A percentile compares a stretch with the other conserved stretches of the same genome.
These are phyloP conservation scores for Ciborinia camelliae DNA, from an alignment of 2,329 filamentous ascomycete species.

Conservation along the genomic window DNA sequence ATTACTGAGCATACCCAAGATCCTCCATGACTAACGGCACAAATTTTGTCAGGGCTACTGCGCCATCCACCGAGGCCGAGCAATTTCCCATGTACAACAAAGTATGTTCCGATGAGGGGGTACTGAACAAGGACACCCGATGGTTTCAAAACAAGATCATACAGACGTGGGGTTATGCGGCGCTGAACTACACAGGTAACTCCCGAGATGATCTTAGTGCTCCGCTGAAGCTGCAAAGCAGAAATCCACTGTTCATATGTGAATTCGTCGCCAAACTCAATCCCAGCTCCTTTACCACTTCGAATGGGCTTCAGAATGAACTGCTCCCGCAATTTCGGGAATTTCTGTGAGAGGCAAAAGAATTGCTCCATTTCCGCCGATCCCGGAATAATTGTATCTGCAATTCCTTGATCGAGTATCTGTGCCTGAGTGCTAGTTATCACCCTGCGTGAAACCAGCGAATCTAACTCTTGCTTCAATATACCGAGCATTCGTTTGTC, in stretches of 20 bases:
- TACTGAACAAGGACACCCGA: not conserved
- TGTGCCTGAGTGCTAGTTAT: not conserved
- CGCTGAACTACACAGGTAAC: not conserved
- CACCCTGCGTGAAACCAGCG: slow-evolving; percentile 23
- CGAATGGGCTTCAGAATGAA: slow-evolving; percentile 4
- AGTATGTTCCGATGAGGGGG: slow-evolving; percentile 3
- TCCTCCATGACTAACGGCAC: slow-evolving; percentile 1
- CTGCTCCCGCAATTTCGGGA: not conserved
- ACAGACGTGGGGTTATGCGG: not conserved
- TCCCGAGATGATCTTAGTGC: not conserved
- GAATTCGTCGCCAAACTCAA: not conserved
- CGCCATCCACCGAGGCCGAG: not conserved
- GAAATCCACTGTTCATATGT: not conserved
- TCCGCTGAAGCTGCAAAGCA: not conserved
- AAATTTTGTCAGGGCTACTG: slow-evolving; percentile 5
- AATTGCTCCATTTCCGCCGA: not conserved
- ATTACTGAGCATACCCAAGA: not conserved
- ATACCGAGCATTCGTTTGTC: slow-evolving; percentile 39
- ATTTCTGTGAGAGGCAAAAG: not conserved
- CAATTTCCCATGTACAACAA: slow-evolving; percentile 2
- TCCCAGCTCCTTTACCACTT: slow-evolving; percentile 9
- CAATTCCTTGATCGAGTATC: not conserved
- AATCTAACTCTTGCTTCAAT: slow-evolving; percentile 34
- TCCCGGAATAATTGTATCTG: slow-evolving; percentile 4
- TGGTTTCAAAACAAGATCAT: not conserved